Evolutionary conservation across 1,139 yeast species (phyloP).

Genomic region (Hansenula sp.): DNA sequence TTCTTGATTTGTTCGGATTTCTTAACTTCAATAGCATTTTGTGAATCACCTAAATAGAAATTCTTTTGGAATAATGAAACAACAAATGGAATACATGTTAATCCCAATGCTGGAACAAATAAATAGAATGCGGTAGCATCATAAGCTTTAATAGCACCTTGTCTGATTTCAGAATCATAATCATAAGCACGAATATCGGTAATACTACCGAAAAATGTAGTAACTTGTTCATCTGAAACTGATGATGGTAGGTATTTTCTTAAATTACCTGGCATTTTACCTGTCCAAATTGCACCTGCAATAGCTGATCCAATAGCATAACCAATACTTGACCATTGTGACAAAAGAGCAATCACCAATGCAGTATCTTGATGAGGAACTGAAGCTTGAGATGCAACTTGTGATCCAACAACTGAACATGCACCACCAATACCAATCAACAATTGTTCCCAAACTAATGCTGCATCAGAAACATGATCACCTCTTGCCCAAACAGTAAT

Average conservation of each 20-base stretch:
- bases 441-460: constrained; percentile 23
- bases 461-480: constrained; percentile 20
- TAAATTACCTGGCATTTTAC: constrained; percentile 5
- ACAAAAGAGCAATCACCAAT: constrained; percentile 37
- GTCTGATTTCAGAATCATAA: constrained; percentile 6
- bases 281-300: constrained; percentile 35
- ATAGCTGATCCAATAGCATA: constrained; percentile 40
- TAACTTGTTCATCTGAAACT: constrained; percentile 4
- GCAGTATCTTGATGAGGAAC: constrained; percentile 45
- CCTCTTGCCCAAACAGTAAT: constrained; percentile 25
- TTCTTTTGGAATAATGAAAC: constrained; percentile 8
- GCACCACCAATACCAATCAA: constrained; percentile 31
- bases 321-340: constrained; percentile 40
- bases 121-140: constrained; percentile 4
- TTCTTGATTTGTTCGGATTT: not conserved
- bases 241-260: constrained; percentile 5
- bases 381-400: constrained; percentile 32
- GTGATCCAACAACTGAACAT: constrained; percentile 29
- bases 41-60: constrained; percentile 9
- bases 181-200: constrained; percentile 1
- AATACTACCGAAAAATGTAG: constrained; percentile 1
- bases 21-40: constrained; percentile 7
- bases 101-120: constrained; percentile 5
- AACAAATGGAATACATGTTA: constrained; percentile 6
- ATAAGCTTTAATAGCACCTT: constrained; percentile 8